Base-by-base conservation (phyloP, 164 flowering plant species). In the Vitis rotundifolia region DNA sequence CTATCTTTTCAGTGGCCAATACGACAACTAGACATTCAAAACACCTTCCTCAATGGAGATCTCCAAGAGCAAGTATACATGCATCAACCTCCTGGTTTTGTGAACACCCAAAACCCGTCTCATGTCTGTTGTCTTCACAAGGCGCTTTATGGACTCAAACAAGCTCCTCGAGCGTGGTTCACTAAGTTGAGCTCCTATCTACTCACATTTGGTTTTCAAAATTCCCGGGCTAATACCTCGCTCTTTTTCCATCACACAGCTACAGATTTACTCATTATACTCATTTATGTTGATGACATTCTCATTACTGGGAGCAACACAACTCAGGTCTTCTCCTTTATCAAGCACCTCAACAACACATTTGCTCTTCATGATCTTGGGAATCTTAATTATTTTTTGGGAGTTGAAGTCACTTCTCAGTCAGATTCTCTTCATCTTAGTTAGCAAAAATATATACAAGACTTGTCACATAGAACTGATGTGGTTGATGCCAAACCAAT, bases 131-230 rank as follows among this genome's bases (percentile, higher is more conserved):
- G n/a, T 5, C 29, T 69, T 5, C 16, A 60, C 10, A 50, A 61
- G 18, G 62, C 72, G 8, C n/a, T 71, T 5, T 71, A 71, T 50
- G 74, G 74, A 3, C 55, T 63, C 9, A 71, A 64, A 64, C 68
- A 71, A 49, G 61, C 68, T 5, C 73, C 68, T 2, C 2, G 73
- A 9, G 73, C 68, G 2, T 71, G 73, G 73, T 63, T 63, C 13
- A 48, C 22, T 11, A 16, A 22, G 13, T 15, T 64, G 26, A 51
- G 1, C 1, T 9, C 11, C 54, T 51, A 22, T 57, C n/a, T 57
- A 12, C 10, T 57, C 9, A 13, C n/a, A 8, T 57, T 57, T 9
- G 60, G 60, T 57, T 57, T 57, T 19, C 10, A 8, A 19, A 19
- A 8, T 8, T 12, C 16, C n/a, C 13, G 3, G 16, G 60, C 60